These are phyloP conservation scores for Verticillium dahliae DNA, from an alignment of 2,329 filamentous ascomycete species.

Conservation along the genomic window DNA sequence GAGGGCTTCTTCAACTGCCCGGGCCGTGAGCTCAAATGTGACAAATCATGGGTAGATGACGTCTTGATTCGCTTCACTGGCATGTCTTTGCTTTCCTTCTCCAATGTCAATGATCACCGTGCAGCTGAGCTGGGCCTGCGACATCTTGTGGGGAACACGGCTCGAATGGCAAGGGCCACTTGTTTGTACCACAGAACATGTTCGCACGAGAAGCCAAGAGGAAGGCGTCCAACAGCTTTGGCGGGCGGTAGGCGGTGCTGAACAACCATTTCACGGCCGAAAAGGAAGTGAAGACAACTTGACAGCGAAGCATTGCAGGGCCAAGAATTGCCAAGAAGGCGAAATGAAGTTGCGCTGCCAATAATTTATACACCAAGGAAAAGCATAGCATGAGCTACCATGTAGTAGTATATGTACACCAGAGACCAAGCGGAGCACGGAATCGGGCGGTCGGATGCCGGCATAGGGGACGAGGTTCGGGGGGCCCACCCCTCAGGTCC, in stretches of 20 bases:
- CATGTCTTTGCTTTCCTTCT: background rate
- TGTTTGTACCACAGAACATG: no score
- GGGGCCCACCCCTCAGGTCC: no score
- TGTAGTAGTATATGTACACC: background rate
- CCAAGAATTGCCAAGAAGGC: background rate
- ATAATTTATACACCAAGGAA: background rate
- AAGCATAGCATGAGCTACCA: background rate
- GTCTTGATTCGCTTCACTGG: background rate
- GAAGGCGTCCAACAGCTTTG: no score
- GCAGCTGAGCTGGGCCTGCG: no score
- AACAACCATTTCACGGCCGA: background rate
- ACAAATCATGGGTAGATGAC: background rate
- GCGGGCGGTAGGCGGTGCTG: background rate
- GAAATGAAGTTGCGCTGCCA: background rate
- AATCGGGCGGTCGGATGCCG: background rate
- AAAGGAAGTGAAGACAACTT: background rate
- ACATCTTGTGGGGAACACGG: no score
- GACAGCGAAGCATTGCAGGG: background rate
- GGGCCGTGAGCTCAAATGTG: background rate
- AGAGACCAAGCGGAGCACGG: background rate
- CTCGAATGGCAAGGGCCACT: no score
- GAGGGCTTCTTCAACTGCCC: background rate
- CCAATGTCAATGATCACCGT: background rate
- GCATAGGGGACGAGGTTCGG: background rate
- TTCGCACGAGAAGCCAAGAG: no score